Percentiles rank a stretch among this genome's conserved stretches.
These are phyloP conservation scores for Aeminium ludgeri DNA, from an alignment of 495 filamentous ascomycete species.

Conservation along the genomic window DNA sequence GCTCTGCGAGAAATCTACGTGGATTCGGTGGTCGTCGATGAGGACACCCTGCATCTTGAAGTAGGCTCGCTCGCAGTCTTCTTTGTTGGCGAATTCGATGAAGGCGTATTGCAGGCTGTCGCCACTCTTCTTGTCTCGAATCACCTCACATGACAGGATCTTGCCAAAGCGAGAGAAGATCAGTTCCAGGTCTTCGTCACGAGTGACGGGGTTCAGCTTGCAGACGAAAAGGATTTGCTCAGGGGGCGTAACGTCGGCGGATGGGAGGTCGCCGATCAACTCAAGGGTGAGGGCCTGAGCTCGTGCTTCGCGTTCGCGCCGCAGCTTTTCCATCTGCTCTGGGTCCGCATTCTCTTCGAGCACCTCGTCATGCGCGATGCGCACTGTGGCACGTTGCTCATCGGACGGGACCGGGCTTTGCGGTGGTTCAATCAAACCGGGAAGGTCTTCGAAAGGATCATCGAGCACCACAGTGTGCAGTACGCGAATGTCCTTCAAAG, in stretches of 20 bases:
- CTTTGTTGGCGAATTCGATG: slow-evolving; percentile 86
- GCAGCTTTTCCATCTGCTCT: slow-evolving; percentile 57
- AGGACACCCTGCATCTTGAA: slow-evolving; percentile 96
- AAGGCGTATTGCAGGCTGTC: slow-evolving; percentile 97
- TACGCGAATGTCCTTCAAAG: slow-evolving; percentile 81
- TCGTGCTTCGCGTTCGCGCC: slow-evolving; percentile 78
- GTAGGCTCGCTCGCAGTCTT: slow-evolving; percentile 87
- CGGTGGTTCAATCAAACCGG: slow-evolving; percentile 54
- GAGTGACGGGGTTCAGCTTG: slow-evolving; percentile 93
- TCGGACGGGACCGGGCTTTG: slow-evolving; percentile 67
- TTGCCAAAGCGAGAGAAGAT: slow-evolving; percentile 96
- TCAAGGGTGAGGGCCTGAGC: slow-evolving; percentile 90
- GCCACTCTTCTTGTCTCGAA: slow-evolving; percentile 81
- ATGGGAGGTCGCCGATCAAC: slow-evolving; percentile 95
- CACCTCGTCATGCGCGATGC: slow-evolving; percentile 79
- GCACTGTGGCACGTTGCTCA: slow-evolving; percentile 75
- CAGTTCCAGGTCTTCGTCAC: slow-evolving; percentile 83
- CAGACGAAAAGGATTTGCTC: slow-evolving; percentile 97
- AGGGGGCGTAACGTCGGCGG: slow-evolving; percentile 92
- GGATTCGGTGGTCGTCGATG: slow-evolving; percentile 94
- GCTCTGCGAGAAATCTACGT: slow-evolving; percentile 96
- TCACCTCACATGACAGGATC: slow-evolving; percentile 91
- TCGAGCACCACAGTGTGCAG: slow-evolving; percentile 80
- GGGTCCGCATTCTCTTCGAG: slow-evolving; percentile 62
- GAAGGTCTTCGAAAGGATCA: slow-evolving; percentile 70